A percentile compares a stretch with the other conserved stretches of the same genome.
Conservation (phyloP, 2,329 filamentous ascomycete genomes). For the Fusarium sp. region DNA sequence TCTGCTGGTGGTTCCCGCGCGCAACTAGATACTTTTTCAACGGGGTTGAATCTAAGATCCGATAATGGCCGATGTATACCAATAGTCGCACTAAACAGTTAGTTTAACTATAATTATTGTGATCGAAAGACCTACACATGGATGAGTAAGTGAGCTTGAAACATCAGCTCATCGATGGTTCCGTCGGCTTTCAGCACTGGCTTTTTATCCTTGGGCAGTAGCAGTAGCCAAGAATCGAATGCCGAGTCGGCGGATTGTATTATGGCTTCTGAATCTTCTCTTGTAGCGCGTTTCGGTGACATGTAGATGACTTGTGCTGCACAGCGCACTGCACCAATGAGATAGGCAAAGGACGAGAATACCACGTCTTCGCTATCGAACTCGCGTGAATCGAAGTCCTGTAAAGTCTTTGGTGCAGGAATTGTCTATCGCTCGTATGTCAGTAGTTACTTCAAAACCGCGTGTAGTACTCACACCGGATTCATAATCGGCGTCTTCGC, state of each 20-base stretch:
- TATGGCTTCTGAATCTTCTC: slow-evolving; percentile 8
- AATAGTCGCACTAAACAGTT: slow-evolving; percentile 17
- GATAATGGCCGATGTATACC: slow-evolving; percentile 27
- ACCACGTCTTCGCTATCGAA: background rate
- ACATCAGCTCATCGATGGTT: slow-evolving; percentile 28
- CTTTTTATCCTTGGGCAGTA: slow-evolving; percentile 9
- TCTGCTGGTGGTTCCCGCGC: slow-evolving; percentile 21
- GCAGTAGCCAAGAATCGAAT: slow-evolving; percentile 19
- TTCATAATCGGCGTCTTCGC: slow-evolving; percentile 68
- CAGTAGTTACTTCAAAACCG: fast-evolving
- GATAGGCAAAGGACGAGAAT: slow-evolving; percentile 30
- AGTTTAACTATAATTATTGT: fast-evolving
- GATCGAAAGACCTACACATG: slow-evolving; percentile 16
- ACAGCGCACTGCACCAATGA: slow-evolving; percentile 17
- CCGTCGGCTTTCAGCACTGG: slow-evolving; percentile 8
- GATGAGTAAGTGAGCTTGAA: slow-evolving; percentile 25
- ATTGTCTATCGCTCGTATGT: background rate
- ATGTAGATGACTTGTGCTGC: slow-evolving; percentile 10
- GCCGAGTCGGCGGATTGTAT: slow-evolving; percentile 29
- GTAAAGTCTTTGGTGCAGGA: slow-evolving; percentile 3
- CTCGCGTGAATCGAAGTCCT: slow-evolving; percentile 28
- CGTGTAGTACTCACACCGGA: slow-evolving; percentile 43
- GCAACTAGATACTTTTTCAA: slow-evolving; percentile 25
- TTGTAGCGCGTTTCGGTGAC: slow-evolving; percentile 7
- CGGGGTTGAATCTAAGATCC: slow-evolving; percentile 22